phyloP scores from a whole-genome alignment of 495 filamentous ascomycete species.

The Talaromyces liani region DNA sequence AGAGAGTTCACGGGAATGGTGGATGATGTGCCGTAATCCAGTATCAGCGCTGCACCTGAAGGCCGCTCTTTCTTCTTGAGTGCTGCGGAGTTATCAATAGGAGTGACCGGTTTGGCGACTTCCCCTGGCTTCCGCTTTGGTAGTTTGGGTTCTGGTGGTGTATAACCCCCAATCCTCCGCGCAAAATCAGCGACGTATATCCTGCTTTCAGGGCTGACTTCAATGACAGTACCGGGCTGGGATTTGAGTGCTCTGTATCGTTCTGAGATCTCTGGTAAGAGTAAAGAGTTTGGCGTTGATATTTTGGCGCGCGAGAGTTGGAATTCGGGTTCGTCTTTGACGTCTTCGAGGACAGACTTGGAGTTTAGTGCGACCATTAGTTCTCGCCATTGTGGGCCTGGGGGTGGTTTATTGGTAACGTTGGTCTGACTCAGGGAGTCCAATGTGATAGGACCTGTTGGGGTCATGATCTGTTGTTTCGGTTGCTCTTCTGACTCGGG shows the following conservation, averaged over 20 bases:
- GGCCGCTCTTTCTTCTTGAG: conserved; percentile 44
- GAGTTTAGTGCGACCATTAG: conserved; percentile 67
- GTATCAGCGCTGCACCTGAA: conserved; percentile 79
- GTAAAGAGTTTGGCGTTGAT: conserved; percentile 70
- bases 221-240: conserved; percentile 60
- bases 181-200: conserved; percentile 77
- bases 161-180: conserved; percentile 64
- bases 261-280: conserved; percentile 76
- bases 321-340: conserved; percentile 60
- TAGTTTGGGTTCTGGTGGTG: conserved; percentile 20
- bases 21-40: conserved; percentile 81
- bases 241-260: conserved; percentile 70
- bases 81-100: background rate
- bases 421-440: conserved; percentile 37
- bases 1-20: conserved; percentile 81
- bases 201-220: conserved; percentile 79
- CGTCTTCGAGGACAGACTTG: conserved; percentile 41
- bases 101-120: background rate
- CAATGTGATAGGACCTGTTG: conserved; percentile 36
- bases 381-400: conserved; percentile 69
- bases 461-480: conserved; percentile 37
- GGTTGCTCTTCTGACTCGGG: conserved; percentile 23
- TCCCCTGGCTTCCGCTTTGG: conserved; percentile 3
- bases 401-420: conserved; percentile 6
- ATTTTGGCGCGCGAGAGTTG: conserved; percentile 67